Conservation (phyloP, 129 eudicot species). For the Ambrosia artemisiifolia region DNA sequence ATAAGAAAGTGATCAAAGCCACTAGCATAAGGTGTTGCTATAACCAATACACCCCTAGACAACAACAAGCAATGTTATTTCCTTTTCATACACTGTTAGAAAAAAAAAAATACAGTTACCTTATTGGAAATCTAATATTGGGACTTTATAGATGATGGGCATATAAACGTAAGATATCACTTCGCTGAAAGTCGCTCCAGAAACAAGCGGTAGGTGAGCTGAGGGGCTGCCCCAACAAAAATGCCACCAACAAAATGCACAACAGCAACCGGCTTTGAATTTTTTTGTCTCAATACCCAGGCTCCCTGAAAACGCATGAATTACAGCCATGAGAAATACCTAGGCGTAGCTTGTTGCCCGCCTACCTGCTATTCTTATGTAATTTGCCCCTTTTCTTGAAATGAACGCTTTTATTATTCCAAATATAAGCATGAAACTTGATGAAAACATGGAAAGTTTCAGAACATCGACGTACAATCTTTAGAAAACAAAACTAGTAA, state of each 20-base stretch:
- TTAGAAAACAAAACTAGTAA: slow-evolving; percentile 5
- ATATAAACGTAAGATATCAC: slow-evolving; percentile 22
- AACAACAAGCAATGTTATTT: slow-evolving; percentile 21
- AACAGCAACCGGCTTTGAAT: slow-evolving; percentile 47
- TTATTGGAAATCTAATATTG: not conserved
- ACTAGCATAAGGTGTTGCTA: slow-evolving; percentile 98
- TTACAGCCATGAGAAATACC: too few relatives aligned
- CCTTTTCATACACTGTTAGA: not conserved
- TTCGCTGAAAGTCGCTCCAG: slow-evolving; percentile 80
- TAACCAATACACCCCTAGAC: slow-evolving; percentile 74
- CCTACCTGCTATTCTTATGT: too few relatives aligned
- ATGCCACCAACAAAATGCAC: slow-evolving; percentile 96
- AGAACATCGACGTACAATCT: not conserved
- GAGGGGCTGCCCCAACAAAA: slow-evolving; percentile 99
- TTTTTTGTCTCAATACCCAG: slow-evolving; percentile 84
- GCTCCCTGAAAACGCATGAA: slow-evolving; percentile 75
- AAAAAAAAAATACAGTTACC: not conserved
- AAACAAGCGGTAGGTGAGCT: slow-evolving; percentile 85
- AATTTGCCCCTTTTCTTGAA: too few relatives aligned
- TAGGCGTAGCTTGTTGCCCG: too few relatives aligned
- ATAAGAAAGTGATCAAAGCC: slow-evolving; percentile 95
- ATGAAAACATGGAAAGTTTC: slow-evolving; percentile 6
- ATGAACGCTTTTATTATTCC: too few relatives aligned
- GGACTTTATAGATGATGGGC: slow-evolving; percentile 6
- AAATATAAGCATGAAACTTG: slow-evolving; percentile 4